Evolutionary conservation across 768 basidiomycete species (phyloP).

Genomic region (button mushroom (Agaricus bisporus)): DNA sequence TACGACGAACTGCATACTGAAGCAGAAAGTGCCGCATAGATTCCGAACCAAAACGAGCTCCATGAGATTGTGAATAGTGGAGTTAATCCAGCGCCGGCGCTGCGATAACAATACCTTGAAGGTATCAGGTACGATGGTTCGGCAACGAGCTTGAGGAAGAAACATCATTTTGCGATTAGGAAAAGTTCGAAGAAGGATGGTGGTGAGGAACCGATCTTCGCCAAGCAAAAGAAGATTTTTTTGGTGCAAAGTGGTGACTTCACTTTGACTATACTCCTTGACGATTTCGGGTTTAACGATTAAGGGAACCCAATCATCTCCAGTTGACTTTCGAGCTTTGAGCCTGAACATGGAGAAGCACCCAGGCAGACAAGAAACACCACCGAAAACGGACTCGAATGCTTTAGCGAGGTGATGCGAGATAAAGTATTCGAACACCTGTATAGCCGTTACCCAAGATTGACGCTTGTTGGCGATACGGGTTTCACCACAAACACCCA

Average conservation of each 20-base stretch:
- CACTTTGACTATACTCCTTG: slow-evolving; percentile 92
- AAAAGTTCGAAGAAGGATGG: slow-evolving; percentile 92
- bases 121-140: slow-evolving; percentile 94
- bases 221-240: slow-evolving; percentile 95
- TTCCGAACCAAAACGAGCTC: slow-evolving; percentile 96
- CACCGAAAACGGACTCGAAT: slow-evolving; percentile 98
- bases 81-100: slow-evolving; percentile 98
- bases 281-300: slow-evolving; percentile 97
- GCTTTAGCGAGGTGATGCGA: slow-evolving; percentile 98
- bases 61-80: slow-evolving; percentile 99
- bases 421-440: slow-evolving; percentile 98
- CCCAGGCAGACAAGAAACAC: slow-evolving; percentile 98
- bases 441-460: slow-evolving; percentile 98
- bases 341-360: slow-evolving; percentile 99
- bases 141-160: slow-evolving; percentile 89
- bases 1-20: slow-evolving; percentile 99
- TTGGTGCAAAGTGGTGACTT: slow-evolving; percentile 92
- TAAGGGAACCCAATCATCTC: slow-evolving; percentile 97
- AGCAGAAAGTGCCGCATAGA: slow-evolving; percentile 98
- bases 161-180: slow-evolving; percentile 99
- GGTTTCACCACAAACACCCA: slow-evolving; percentile 99
- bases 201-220: slow-evolving; percentile 98
- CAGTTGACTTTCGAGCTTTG: slow-evolving; percentile 82
- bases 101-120: slow-evolving; percentile 92
- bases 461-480: slow-evolving; percentile 97